These are phyloP conservation scores for Geosiphon pyriformis DNA, from an alignment of 192 early-diverging fungal genomes.

Conservation along the genomic window DNA sequence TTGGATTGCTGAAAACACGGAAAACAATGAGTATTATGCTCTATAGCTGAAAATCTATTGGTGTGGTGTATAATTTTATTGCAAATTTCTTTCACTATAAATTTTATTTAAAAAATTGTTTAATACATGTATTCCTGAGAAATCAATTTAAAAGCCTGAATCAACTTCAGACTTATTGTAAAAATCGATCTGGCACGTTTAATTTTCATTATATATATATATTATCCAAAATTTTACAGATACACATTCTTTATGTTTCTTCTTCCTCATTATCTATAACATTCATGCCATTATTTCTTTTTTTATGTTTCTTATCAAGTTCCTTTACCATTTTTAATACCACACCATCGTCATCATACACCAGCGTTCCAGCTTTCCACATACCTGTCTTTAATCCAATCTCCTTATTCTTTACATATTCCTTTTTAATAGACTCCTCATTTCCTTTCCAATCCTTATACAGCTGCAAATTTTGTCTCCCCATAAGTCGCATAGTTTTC, in stretches of 20 bases:
- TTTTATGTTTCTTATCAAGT: neutral
- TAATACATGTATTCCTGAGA: too few relatives aligned
- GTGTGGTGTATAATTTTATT: too few relatives aligned
- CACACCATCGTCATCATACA: slow-evolving; percentile 77
- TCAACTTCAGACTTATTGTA: too few relatives aligned
- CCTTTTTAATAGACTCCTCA: slow-evolving; percentile 57
- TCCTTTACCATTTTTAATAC: slow-evolving; percentile 48
- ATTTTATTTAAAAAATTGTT: too few relatives aligned
- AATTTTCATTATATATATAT: too few relatives aligned
- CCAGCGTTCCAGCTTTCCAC: slow-evolving; percentile 77
- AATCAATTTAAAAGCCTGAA: too few relatives aligned
- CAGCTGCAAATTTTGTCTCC: slow-evolving; percentile 80
- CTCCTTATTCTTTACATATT: slow-evolving; percentile 77
- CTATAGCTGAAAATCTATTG: slow-evolving; percentile 1
- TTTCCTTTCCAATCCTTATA: slow-evolving; percentile 83
- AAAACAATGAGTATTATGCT: slow-evolving; percentile 32
- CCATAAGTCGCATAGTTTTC: slow-evolving; percentile 78
- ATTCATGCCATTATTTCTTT: neutral
- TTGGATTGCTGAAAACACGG: slow-evolving; percentile 37
- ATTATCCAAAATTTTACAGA: too few relatives aligned
- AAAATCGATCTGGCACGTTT: too few relatives aligned
- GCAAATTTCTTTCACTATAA: too few relatives aligned
- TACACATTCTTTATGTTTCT: neutral
- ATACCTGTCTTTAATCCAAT: slow-evolving; percentile 67
- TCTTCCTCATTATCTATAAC: neutral